These are phyloP conservation scores for Candida pseudoglaebosa DNA, from an alignment of 805 yeast genomes.

Conservation along the genomic window DNA sequence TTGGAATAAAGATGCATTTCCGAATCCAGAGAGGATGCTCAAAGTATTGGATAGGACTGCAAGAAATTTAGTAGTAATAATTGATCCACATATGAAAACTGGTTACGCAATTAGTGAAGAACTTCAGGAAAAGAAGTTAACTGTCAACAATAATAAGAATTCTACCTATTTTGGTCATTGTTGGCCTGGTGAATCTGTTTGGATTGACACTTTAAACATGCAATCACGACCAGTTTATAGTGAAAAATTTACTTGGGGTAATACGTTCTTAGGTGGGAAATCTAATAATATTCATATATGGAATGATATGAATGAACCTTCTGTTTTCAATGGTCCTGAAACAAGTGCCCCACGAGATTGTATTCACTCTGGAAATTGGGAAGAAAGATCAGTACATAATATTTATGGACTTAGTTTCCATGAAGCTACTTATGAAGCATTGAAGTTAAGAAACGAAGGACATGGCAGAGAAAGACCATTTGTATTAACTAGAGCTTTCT, in stretches of 20 bases:
- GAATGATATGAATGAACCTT: constrained; percentile 99
- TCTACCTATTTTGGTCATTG: constrained; percentile 76
- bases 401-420: constrained; percentile 76
- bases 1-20: constrained; percentile 75
- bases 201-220: constrained; percentile 86
- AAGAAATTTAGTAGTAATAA: constrained; percentile 75
- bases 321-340: constrained; percentile 93
- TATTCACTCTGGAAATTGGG: constrained; percentile 76
- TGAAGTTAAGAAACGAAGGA: constrained; percentile 46
- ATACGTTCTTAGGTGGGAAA: constrained; percentile 37
- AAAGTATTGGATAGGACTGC: constrained; percentile 62
- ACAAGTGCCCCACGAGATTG: constrained; percentile 82
- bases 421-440: constrained; percentile 71
- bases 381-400: constrained; percentile 90
- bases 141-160: constrained; percentile 45
- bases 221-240: constrained; percentile 59
- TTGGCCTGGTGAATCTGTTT: constrained; percentile 96
- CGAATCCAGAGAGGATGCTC: constrained; percentile 70
- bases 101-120: constrained; percentile 62
- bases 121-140: constrained; percentile 39
- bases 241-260: constrained; percentile 43
- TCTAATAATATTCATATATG: constrained; percentile 75
- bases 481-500: constrained; percentile 79
- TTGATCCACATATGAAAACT: constrained; percentile 87
- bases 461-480: constrained; percentile 67